These are phyloP conservation scores for Talaromyces proteolyticus DNA, from an alignment of 495 filamentous ascomycete genomes.

Conservation along the genomic window DNA sequence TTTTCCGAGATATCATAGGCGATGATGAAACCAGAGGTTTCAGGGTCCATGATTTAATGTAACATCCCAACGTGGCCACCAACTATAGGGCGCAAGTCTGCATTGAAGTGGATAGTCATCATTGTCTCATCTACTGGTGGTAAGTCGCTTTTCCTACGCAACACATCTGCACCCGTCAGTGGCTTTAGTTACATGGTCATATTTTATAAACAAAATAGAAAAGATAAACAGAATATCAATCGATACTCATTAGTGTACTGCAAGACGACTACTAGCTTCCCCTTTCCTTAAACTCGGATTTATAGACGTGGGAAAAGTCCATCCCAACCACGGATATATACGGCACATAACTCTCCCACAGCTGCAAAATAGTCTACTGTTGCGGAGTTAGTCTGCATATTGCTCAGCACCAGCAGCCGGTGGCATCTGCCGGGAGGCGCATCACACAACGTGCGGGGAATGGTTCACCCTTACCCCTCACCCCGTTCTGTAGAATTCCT, in stretches of 20 bases:
- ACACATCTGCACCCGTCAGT: neutral
- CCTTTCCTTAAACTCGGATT: too few relatives aligned
- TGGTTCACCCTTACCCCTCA: too few relatives aligned
- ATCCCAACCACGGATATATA: neutral
- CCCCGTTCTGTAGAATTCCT: too few relatives aligned
- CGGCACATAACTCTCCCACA: neutral
- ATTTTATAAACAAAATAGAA: conserved; percentile 12
- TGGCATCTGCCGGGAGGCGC: too few relatives aligned
- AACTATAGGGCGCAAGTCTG: conserved; percentile 26
- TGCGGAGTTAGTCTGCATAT: too few relatives aligned
- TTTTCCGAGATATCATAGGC: conserved; percentile 31
- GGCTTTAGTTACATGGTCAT: conserved; percentile 20
- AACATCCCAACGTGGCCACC: conserved; percentile 35
- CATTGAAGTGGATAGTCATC: conserved; percentile 42
- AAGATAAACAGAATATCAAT: too few relatives aligned
- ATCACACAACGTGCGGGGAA: too few relatives aligned
- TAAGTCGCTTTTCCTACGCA: neutral
- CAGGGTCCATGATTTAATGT: conserved; percentile 37
- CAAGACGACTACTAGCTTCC: conserved; percentile 6
- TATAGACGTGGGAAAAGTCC: neutral
- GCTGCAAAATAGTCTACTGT: too few relatives aligned
- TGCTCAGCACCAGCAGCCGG: too few relatives aligned
- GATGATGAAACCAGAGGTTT: conserved; percentile 33
- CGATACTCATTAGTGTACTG: too few relatives aligned
- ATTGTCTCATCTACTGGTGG: conserved; percentile 26